Conservation (phyloP, 2,329 filamentous ascomycete genomes). For the Fusarium circinatum region DNA sequence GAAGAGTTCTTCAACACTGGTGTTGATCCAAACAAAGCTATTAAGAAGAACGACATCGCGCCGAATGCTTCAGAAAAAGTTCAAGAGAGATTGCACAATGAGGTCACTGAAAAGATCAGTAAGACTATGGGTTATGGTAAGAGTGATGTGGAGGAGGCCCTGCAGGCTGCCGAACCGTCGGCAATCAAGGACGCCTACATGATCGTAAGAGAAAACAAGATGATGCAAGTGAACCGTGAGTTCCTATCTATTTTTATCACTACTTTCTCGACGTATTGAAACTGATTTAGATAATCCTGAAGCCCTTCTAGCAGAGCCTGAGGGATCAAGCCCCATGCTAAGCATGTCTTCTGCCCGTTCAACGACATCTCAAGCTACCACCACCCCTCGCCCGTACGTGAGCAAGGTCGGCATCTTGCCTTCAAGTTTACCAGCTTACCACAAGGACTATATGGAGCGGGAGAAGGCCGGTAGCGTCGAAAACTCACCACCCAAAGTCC, state of each 20-base stretch:
- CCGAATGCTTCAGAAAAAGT: conserved; percentile 81
- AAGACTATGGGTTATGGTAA: conserved; percentile 98
- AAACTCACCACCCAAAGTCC: conserved; percentile 54
- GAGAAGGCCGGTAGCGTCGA: conserved; percentile 64
- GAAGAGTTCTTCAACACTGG: conserved; percentile 95
- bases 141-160: conserved; percentile 92
- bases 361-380: conserved; percentile 60
- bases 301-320: conserved; percentile 48
- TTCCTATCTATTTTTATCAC: conserved; percentile 39
- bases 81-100: conserved; percentile 89
- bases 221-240: conserved; percentile 95
- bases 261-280: conserved; percentile 41
- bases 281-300: conserved; percentile 49
- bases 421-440: conserved; percentile 89
- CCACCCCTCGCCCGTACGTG: conserved; percentile 67
- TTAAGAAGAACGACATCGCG: conserved; percentile 83
- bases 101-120: conserved; percentile 94
- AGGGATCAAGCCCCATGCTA: conserved; percentile 60
- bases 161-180: conserved; percentile 91
- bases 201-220: conserved; percentile 96
- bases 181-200: conserved; percentile 99
- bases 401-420: conserved; percentile 93
- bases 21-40: conserved; percentile 92
- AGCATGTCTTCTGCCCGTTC: conserved; percentile 67
- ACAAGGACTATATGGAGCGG: conserved; percentile 88